Percentiles rank a stretch among this genome's conserved stretches.
Evolutionary conservation across 495 filamentous ascomycete species (phyloP).

Genomic region (Aspergillus diversus): DNA sequence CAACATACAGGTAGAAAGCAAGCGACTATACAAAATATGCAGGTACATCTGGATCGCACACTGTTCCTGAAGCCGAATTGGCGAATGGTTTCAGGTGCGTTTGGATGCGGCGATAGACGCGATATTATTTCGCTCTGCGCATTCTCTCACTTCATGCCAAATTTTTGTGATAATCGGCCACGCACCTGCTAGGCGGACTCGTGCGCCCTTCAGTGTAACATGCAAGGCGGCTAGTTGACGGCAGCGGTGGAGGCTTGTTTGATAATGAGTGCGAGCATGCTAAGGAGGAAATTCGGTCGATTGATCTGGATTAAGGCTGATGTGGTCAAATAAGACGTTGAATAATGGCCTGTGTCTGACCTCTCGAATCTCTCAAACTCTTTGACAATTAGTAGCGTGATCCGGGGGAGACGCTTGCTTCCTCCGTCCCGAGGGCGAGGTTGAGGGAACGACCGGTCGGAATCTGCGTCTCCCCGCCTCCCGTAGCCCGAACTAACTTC

Average conservation of each 20-base stretch:
- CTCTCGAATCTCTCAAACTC: neutral
- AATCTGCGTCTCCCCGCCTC: constrained; percentile 36
- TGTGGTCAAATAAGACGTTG: neutral
- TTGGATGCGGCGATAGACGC: neutral
- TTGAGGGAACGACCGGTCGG: constrained; percentile 20
- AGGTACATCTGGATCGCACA: neutral
- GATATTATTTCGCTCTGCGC: neutral
- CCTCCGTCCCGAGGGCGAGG: neutral
- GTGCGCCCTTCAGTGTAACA: constrained; percentile 22
- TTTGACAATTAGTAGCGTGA: neutral
- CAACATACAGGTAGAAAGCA: neutral
- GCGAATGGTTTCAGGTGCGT: neutral
- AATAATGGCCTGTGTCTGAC: neutral
- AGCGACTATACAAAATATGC: neutral
- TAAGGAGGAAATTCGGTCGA: neutral
- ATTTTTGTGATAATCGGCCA: constrained; percentile 10
- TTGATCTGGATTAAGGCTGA: neutral
- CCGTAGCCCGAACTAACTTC: constrained; percentile 29
- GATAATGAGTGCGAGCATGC: neutral
- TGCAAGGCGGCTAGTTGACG: constrained; percentile 19
- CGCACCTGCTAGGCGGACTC: constrained; percentile 26
- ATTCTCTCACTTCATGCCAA: neutral
- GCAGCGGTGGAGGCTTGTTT: neutral
- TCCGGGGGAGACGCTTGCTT: neutral
- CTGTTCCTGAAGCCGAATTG: neutral